Conservation (phyloP, 176 grass and related monocot species). For the Oryza australiensis region DNA sequence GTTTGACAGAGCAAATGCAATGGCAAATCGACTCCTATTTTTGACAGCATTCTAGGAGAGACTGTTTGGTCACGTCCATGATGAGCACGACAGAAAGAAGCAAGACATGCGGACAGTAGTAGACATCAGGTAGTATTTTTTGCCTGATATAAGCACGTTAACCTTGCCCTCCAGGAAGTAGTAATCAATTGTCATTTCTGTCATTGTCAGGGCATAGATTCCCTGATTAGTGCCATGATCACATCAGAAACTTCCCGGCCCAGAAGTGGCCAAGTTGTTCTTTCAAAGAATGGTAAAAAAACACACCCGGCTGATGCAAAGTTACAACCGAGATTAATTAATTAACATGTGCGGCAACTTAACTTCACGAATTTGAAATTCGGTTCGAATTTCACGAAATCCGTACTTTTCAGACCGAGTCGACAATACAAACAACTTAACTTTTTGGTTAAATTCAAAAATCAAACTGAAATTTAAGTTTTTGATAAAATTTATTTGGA, state of each 20-base stretch:
- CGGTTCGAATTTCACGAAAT: too few relatives aligned
- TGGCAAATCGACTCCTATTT: neutral
- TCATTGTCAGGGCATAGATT: constrained; percentile 10
- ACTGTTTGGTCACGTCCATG: neutral
- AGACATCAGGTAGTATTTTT: neutral
- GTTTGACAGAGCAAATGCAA: neutral
- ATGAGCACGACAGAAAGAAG: too few relatives aligned
- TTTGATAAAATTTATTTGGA: too few relatives aligned
- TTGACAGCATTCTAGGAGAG: neutral
- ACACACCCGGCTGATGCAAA: neutral
- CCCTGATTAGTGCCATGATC: constrained; percentile 10
- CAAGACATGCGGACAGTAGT: neutral
- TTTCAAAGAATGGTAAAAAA: neutral
- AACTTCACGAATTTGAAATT: too few relatives aligned
- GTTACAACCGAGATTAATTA: neutral
- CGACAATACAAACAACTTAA: too few relatives aligned
- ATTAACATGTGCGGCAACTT: neutral
- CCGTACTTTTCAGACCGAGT: too few relatives aligned
- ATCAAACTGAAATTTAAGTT: too few relatives aligned
- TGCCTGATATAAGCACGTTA: neutral
- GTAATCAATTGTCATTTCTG: neutral
- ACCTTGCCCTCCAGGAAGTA: neutral
- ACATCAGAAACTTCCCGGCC: constrained; percentile 8
- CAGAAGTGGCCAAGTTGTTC: constrained; percentile 21
- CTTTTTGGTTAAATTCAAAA: too few relatives aligned